Conservation (phyloP, 108 stramenopile species). For the Schizochytrium sp. region DNA sequence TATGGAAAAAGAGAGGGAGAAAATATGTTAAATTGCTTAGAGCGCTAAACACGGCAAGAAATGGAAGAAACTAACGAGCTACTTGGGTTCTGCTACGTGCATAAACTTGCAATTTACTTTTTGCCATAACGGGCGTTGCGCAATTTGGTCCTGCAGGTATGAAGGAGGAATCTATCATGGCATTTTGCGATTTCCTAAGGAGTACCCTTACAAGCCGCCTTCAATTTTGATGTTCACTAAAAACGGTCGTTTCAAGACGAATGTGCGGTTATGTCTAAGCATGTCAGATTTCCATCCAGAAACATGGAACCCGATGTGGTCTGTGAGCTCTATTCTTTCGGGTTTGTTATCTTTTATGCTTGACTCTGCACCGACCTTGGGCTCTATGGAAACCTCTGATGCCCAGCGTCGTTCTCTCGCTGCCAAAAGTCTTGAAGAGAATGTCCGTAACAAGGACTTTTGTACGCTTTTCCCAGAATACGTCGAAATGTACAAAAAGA, state of each 20-base stretch:
- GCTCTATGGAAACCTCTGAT: constrained; percentile 83
- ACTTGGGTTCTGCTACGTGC: not conserved
- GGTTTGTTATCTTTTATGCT: constrained; percentile 97
- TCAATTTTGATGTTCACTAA: constrained; percentile 93
- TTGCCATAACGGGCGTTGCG: not conserved
- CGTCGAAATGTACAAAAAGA: constrained; percentile 71
- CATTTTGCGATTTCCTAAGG: constrained; percentile 73
- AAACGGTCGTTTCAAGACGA: constrained; percentile 86
- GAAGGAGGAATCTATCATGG: constrained; percentile 81
- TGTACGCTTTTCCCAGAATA: constrained; percentile 71
- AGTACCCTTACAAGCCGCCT: constrained; percentile 95
- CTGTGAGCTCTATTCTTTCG: constrained; percentile 90
- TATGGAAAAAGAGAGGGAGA: too few relatives aligned
- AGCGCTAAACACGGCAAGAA: too few relatives aligned
- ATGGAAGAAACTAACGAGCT: not conserved
- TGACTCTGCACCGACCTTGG: constrained; percentile 86
- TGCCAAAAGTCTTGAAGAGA: constrained; percentile 82
- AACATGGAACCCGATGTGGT: constrained; percentile 91
- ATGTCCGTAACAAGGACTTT: constrained; percentile 68
- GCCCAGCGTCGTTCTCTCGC: constrained; percentile 84
- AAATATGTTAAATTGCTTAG: too few relatives aligned
- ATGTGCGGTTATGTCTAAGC: constrained; percentile 85
- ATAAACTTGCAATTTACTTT: not conserved
- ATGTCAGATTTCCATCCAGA: constrained; percentile 96
- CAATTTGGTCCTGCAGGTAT: constrained; percentile 62